Evolutionary conservation across 2,329 filamentous ascomycete genomes (phyloP).

Genomic region (Aotearoamyces nothofagi): DNA sequence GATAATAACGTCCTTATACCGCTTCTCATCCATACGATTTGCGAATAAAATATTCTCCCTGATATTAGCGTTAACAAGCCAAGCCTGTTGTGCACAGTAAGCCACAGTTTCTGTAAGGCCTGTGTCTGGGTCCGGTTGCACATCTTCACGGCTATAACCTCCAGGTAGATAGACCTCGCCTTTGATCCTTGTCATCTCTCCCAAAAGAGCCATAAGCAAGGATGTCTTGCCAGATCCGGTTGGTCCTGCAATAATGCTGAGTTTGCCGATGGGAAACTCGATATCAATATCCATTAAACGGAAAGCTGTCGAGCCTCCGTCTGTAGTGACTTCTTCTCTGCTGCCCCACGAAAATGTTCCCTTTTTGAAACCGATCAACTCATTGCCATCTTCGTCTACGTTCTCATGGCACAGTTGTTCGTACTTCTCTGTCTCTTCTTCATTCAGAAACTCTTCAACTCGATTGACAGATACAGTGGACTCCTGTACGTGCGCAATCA

Average conservation of each 20-base stretch:
- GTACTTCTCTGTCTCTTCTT: constrained; percentile 95
- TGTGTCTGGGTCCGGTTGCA: constrained; percentile 67
- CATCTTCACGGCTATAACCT: constrained; percentile 62
- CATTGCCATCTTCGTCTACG: constrained; percentile 49
- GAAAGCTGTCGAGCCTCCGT: constrained; percentile 56
- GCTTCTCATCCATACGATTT: constrained; percentile 60
- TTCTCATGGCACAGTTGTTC: constrained; percentile 62
- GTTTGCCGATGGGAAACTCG: constrained; percentile 67
- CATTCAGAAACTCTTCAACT: constrained; percentile 83
- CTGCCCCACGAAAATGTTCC: constrained; percentile 84
- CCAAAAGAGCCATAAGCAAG: constrained; percentile 84
- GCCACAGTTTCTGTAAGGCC: constrained; percentile 83
- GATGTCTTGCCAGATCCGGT: constrained; percentile 95
- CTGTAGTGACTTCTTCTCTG: constrained; percentile 41
- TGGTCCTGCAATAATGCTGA: constrained; percentile 86
- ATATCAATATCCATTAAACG: constrained; percentile 71
- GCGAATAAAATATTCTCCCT: constrained; percentile 93
- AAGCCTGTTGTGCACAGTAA: constrained; percentile 92
- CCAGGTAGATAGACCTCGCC: constrained; percentile 78
- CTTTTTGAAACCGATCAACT: constrained; percentile 70
- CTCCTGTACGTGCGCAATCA: constrained; percentile 97
- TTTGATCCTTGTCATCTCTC: constrained; percentile 81
- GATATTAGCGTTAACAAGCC: constrained; percentile 92
- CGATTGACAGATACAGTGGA: constrained; percentile 93
- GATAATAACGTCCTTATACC: constrained; percentile 77